Evolutionary conservation across 1,284 basidiomycete species (phyloP), one percentile per base, ranked within the genome.

Genomic region (Trametes hirsuta): DNA sequence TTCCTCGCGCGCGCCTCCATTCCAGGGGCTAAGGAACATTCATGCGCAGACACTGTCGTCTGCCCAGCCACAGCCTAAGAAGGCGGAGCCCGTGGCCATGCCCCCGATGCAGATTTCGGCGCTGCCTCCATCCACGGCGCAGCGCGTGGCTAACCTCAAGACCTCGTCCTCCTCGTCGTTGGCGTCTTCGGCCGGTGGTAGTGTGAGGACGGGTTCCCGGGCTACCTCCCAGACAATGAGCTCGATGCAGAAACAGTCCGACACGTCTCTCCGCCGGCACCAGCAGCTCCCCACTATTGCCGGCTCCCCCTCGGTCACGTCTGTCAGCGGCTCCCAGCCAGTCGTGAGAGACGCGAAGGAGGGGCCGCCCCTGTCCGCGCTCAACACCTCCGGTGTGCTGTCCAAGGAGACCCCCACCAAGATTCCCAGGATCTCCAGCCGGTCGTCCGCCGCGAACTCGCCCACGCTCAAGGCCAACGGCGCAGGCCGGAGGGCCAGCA

Each of bases 51-150:
- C 94, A 5, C 72, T 95, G 50, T 96, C 93, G 15, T 93, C 93
- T 15, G 85, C 88, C 36, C 92, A 94, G 65, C 59, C 58, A 35
- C 54, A 58, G 41, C 84, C 86, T 61, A 88, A 87, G 75, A 90
- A 88, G 72, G 77, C 79, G 39, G 85, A 84, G 70, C 82, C 86
- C 50, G 82, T 89, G 35, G 82, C 82, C 41, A 61, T 96, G 67
- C 94, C 94, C 18, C 94, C 94, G 24, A 88, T 95, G 84, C 94
- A 95, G 72, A 91, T 96, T 68, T 80, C 88, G 45, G 92, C 91
- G 15, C 77, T 95, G 56, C 88, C 93, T 47, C 84, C 88, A 45
- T 80, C 83, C 37, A 95, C 93, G 40, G 87, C 90, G 24, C 87
- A 91, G 69, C 85, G 93, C 37, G 85, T 95, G 50, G 91, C 90